Evolutionary conservation across 805 yeast species (phyloP).

Genomic region (Blastobotrys americana): DNA sequence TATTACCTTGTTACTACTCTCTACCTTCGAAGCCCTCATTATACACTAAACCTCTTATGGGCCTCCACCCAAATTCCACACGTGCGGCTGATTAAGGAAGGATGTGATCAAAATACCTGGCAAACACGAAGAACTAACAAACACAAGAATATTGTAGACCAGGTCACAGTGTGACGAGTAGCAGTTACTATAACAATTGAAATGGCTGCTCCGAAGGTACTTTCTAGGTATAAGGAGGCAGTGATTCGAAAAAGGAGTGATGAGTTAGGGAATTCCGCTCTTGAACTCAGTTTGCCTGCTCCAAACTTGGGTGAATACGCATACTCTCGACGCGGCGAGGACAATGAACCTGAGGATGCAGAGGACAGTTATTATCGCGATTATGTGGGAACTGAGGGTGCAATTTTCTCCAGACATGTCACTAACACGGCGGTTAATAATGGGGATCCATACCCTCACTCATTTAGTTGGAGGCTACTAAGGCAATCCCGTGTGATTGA

Average conservation of each 20-base stretch:
- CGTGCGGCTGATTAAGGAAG: too few relatives aligned
- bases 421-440: not conserved
- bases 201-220: not conserved
- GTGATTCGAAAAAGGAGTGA: conserved; percentile 8
- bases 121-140: too few relatives aligned
- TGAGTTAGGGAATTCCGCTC: conserved; percentile 6
- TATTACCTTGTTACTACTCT: too few relatives aligned
- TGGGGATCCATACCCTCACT: conserved; percentile 1
- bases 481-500: conserved; percentile 12
- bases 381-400: conserved; percentile 15
- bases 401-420: not conserved
- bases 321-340: not conserved
- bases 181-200: too few relatives aligned
- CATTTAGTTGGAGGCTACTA: conserved; percentile 15
- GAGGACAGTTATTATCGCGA: conserved; percentile 15
- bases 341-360: conserved; percentile 7
- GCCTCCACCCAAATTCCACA: too few relatives aligned
- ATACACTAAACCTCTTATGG: too few relatives aligned
- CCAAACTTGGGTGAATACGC: conserved; percentile 11
- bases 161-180: too few relatives aligned
- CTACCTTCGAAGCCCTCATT: too few relatives aligned
- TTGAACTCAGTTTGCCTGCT: conserved; percentile 10
- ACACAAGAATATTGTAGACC: too few relatives aligned
- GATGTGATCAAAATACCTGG: too few relatives aligned
- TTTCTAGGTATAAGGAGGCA: conserved; percentile 19